Percentiles rank a stretch among this genome's conserved stretches.
These are phyloP conservation scores for Thuidium tamariscinum DNA, from an alignment of 225 moss, liverwort and hornwort genomes.

Conservation along the genomic window DNA sequence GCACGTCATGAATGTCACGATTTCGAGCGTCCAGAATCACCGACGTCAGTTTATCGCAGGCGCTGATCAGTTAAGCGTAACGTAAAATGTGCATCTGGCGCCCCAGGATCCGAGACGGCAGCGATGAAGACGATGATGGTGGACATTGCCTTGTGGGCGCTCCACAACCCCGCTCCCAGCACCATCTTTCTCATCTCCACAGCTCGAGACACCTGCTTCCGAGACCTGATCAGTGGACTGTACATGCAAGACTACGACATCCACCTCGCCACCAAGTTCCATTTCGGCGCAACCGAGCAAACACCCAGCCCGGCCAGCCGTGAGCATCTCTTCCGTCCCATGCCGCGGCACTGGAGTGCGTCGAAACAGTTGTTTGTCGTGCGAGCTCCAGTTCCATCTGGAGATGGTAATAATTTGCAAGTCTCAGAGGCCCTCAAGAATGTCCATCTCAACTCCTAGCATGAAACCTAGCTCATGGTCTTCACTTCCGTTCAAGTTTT, in stretches of 20 bases:
- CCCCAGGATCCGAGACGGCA: slow-evolving; percentile 1
- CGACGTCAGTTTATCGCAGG: no score
- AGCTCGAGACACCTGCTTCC: background rate
- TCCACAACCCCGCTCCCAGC: slow-evolving; percentile 1
- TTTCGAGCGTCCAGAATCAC: background rate
- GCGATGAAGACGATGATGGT: slow-evolving; percentile 18
- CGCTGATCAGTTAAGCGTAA: no score
- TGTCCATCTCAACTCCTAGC: background rate
- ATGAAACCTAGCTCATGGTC: background rate
- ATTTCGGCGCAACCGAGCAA: background rate
- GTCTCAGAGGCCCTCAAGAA: background rate
- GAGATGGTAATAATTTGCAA: background rate
- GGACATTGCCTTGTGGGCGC: slow-evolving; percentile 22
- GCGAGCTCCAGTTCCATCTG: background rate
- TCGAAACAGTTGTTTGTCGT: slow-evolving; percentile 3
- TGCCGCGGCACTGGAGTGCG: slow-evolving; percentile 22
- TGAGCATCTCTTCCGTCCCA: background rate
- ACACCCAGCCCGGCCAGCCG: no score
- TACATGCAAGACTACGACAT: background rate
- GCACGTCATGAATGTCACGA: background rate
- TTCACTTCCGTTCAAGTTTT: background rate
- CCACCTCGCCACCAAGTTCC: background rate
- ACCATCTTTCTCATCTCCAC: slow-evolving; percentile 8
- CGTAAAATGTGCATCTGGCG: background rate
- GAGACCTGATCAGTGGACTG: slow-evolving; percentile 6